Percentiles rank a stretch among this genome's conserved stretches.
Evolutionary conservation across 345 rosid genomes (phyloP).

Genomic region (Luvunga scandens): DNA sequence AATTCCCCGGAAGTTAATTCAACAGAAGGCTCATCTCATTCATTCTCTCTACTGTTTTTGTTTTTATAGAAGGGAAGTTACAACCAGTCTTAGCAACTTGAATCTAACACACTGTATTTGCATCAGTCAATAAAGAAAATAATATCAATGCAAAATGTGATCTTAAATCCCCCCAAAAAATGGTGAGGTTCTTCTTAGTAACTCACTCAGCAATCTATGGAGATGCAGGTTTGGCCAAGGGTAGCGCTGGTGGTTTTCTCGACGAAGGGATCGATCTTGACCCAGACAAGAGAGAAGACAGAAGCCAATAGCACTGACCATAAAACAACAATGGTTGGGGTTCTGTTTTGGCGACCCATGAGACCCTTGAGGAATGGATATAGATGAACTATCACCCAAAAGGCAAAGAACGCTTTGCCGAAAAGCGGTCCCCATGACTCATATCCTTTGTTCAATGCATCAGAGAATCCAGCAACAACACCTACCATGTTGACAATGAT

Average conservation of each 20-base stretch:
- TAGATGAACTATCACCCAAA: slow-evolving; percentile 96
- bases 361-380: slow-evolving; percentile 99
- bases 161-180: too few species aligned
- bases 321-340: slow-evolving; percentile 88
- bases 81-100: background rate
- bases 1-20: background rate
- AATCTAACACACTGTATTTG: background rate
- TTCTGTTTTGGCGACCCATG: slow-evolving; percentile 98
- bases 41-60: background rate
- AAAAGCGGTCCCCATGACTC: slow-evolving; percentile 98
- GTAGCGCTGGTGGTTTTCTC: slow-evolving; percentile 24
- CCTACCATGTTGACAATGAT: slow-evolving; percentile 86
- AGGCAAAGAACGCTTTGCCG: slow-evolving; percentile 89
- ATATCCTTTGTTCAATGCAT: slow-evolving; percentile 93
- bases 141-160: background rate
- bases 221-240: slow-evolving; percentile 53
- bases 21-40: background rate
- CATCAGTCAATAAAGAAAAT: background rate
- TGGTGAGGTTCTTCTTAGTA: too few species aligned
- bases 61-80: background rate
- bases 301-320: slow-evolving; percentile 97
- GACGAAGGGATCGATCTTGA: slow-evolving; percentile 82
- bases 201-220: slow-evolving; percentile 71
- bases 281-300: slow-evolving; percentile 96
- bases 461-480: slow-evolving; percentile 98